Evolutionary conservation across 2,329 filamentous ascomycete species (phyloP).

Genomic region (Phyllosticta capitalensis): DNA sequence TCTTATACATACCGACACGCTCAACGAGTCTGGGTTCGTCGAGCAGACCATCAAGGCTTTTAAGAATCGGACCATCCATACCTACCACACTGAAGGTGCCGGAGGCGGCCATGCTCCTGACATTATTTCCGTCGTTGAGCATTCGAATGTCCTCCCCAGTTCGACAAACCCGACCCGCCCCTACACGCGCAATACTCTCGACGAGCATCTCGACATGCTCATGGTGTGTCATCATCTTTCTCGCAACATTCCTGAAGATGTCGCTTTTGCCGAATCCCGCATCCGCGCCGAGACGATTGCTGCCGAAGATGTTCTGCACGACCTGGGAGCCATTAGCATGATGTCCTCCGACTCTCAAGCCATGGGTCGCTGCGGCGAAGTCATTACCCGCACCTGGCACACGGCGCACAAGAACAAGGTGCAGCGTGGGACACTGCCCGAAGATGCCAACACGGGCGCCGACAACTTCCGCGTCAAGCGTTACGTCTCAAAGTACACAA

Average conservation of each 20-base stretch:
- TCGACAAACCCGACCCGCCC: slow-evolving; percentile 90
- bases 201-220: slow-evolving; percentile 95
- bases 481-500: slow-evolving; percentile 91
- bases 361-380: slow-evolving; percentile 93
- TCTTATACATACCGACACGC: slow-evolving; percentile 82
- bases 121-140: slow-evolving; percentile 88
- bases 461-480: slow-evolving; percentile 91
- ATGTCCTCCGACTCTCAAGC: slow-evolving; percentile 94
- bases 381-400: slow-evolving; percentile 89
- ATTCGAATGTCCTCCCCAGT: slow-evolving; percentile 77
- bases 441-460: slow-evolving; percentile 68
- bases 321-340: slow-evolving; percentile 93
- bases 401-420: slow-evolving; percentile 95
- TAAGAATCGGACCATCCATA: slow-evolving; percentile 82
- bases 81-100: slow-evolving; percentile 93
- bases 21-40: slow-evolving; percentile 96
- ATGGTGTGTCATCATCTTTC: slow-evolving; percentile 96
- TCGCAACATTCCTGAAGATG: slow-evolving; percentile 88
- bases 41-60: slow-evolving; percentile 82
- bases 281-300: slow-evolving; percentile 95
- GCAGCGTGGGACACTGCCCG: slow-evolving; percentile 64
- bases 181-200: slow-evolving; percentile 83
- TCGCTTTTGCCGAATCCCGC: slow-evolving; percentile 87
- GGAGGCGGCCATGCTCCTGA: slow-evolving; percentile 92
- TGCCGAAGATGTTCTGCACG: slow-evolving; percentile 90